Evolutionary conservation across 768 basidiomycete genomes (phyloP), one percentile per base, ranked within the genome.

Genomic region (Nidularia sp.): DNA sequence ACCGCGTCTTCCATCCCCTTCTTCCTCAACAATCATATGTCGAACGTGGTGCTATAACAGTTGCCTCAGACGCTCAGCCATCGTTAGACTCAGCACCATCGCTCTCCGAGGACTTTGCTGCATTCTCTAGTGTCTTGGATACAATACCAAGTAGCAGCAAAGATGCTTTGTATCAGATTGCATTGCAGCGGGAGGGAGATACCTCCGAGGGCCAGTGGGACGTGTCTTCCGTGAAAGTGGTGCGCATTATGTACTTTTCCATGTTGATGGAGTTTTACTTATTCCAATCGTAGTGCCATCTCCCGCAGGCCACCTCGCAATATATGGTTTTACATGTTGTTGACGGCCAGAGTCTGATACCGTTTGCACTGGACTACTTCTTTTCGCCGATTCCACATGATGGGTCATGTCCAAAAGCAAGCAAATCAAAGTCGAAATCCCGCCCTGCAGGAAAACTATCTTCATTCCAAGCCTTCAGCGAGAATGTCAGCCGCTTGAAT

Each of bases 341-440:
- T 9, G 63, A 69, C 53, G 56, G 60, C 22, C 61, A 70, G 12
- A 72, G 67, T 25, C 68, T 72, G 44, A 64, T 65, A 50, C 84
- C 86, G n/a, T 82, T 80, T 62, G 79, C 84, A 44, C 60, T 91
- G 49, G 85, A 90, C 62, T 87, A 90, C 63, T 88, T 86, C 58
- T 71, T 90, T 22, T 76, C 76, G 34, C 83, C 88, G 33, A 72
- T 83, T 42, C 80, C 86, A n/a, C 81, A 78, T 61, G 77, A 87
- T 60, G 89, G 87, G 52, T 66, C 80, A 36, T 93, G 90, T 62
- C 81, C 80, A 5, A 61, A 64, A 35, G 61, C 62, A 52, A 52
- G 50, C 45, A 47, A 51, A 46, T 47, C 57, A 18, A 41, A 54
- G 36, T 33, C 57, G 50, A 43, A 55, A 13, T 53, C 56, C 48